phyloP scores from a whole-genome alignment of 306 rosid genomes.

The Gillenia trifoliata region DNA sequence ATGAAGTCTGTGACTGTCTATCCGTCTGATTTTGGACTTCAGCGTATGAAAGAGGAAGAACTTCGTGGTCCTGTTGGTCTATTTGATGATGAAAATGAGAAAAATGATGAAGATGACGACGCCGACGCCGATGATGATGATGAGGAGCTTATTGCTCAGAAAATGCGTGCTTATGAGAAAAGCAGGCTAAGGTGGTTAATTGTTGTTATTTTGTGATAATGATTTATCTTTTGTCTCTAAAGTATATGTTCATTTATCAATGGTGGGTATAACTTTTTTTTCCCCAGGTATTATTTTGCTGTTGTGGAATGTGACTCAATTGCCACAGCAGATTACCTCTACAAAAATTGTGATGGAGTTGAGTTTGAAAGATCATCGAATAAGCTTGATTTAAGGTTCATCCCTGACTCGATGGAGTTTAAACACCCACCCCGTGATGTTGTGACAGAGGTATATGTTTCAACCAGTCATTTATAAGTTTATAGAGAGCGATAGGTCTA shows the following conservation, averaged over 20 bases:
- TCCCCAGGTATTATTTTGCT: conserved; percentile 71
- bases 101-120: conserved; percentile 31
- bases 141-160: conserved; percentile 47
- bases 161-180: conserved; percentile 75
- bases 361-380: conserved; percentile 74
- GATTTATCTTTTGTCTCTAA: background rate
- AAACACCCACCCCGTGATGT: conserved; percentile 63
- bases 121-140: conserved; percentile 10
- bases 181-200: conserved; percentile 63
- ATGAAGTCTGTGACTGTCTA: conserved; percentile 72
- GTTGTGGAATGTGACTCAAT: conserved; percentile 81
- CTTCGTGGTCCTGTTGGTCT: conserved; percentile 70
- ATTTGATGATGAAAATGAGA: conserved; percentile 51
- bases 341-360: conserved; percentile 73
- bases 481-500: background rate
- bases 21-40: conserved; percentile 88
- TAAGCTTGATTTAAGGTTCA: conserved; percentile 84
- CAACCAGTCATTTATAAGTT: background rate
- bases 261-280: background rate
- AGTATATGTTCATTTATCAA: background rate
- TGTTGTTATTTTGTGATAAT: background rate
- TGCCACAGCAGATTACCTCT: conserved; percentile 72
- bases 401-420: conserved; percentile 77
- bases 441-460: conserved; percentile 66
- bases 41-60: conserved; percentile 88